These are phyloP conservation scores for Penicillium cataractarum DNA, from an alignment of 495 filamentous ascomycete species.

Conservation along the genomic window DNA sequence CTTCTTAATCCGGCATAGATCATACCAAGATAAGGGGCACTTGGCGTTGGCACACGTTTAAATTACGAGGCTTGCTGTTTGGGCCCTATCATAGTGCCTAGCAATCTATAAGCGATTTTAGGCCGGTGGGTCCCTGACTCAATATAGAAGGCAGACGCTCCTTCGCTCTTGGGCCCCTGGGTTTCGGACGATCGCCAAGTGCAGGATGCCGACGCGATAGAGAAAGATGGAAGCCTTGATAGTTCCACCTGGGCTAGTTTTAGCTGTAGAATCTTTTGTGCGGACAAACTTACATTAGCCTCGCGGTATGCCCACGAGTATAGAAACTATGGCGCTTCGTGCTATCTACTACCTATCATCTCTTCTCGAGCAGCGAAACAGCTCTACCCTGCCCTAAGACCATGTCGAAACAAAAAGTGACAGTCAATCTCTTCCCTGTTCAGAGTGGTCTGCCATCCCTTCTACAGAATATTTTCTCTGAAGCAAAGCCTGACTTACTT, in stretches of 20 bases:
- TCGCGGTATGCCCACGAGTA: neutral
- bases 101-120: neutral
- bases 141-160: neutral
- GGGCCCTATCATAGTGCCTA: neutral
- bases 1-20: constrained; percentile 15
- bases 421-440: constrained; percentile 13
- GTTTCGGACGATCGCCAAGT: neutral
- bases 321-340: neutral
- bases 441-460: constrained; percentile 14
- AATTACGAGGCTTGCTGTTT: neutral
- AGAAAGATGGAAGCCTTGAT: neutral
- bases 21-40: neutral
- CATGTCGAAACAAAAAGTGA: constrained; percentile 6
- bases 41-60: neutral
- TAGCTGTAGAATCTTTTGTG: neutral
- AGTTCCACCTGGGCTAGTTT: neutral
- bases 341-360: constrained; percentile 1
- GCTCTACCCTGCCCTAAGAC: neutral
- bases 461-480: neutral
- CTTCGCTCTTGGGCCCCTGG: neutral
- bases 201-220: neutral
- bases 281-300: neutral
- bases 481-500: neutral
- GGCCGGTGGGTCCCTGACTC: neutral
- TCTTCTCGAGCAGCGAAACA: neutral